These are phyloP conservation scores for Exophiala bonariae DNA, from an alignment of 2,329 filamentous ascomycete genomes.

Conservation along the genomic window DNA sequence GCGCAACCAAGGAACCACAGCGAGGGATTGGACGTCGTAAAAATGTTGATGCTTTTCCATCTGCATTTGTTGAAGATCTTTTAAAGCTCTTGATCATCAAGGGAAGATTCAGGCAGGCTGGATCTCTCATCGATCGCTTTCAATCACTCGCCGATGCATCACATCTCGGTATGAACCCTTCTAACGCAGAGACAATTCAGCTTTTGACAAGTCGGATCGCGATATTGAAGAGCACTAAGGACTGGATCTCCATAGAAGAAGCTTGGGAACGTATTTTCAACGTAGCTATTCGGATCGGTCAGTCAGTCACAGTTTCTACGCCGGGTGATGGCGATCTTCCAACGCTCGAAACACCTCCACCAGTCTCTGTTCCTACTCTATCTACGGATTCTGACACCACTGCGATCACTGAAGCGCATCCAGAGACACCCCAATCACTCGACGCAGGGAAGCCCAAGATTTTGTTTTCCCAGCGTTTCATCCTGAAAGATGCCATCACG, in stretches of 20 bases:
- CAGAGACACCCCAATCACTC: no score
- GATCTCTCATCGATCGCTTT: constrained; percentile 59
- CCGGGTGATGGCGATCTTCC: no score
- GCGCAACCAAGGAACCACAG: constrained; percentile 44
- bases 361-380: no score
- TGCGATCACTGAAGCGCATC: not conserved
- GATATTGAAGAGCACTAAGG: constrained; percentile 3
- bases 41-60: constrained; percentile 45
- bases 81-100: constrained; percentile 56
- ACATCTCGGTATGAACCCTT: constrained; percentile 9
- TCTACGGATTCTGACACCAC: not conserved
- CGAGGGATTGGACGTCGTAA: constrained; percentile 34
- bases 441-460: constrained; percentile 23
- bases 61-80: constrained; percentile 56
- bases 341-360: no score
- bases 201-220: constrained; percentile 24
- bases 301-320: constrained; percentile 8
- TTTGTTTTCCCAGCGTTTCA: constrained; percentile 45
- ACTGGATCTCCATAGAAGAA: constrained; percentile 17
- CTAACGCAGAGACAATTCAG: constrained; percentile 4
- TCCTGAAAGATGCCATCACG: constrained; percentile 50
- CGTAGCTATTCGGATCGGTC: not conserved
- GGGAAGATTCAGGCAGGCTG: constrained; percentile 49
- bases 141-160: constrained; percentile 32
- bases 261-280: constrained; percentile 20